Evolutionary conservation across 2,329 filamentous ascomycete species (phyloP).

Genomic region (Fusarium humuli): DNA sequence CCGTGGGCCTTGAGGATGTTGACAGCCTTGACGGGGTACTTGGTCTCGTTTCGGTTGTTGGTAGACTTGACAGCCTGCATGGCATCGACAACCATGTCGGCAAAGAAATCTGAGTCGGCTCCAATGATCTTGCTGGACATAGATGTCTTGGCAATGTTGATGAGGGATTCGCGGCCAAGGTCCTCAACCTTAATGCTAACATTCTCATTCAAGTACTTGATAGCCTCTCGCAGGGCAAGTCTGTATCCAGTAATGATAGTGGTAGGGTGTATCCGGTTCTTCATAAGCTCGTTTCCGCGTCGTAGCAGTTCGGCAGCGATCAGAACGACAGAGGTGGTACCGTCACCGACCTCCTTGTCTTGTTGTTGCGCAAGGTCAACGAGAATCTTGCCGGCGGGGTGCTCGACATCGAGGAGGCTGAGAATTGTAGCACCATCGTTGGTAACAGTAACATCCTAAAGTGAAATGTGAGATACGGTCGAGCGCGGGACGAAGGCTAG

Average conservation of each 20-base stretch:
- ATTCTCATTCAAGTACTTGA: constrained; percentile 99
- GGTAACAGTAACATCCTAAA: constrained; percentile 94
- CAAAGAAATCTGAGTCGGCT: constrained; percentile 94
- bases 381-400: constrained; percentile 97
- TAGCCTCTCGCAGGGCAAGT: constrained; percentile 91
- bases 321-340: constrained; percentile 96
- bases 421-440: constrained; percentile 99
- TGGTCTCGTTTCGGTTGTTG: constrained; percentile 89
- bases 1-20: constrained; percentile 99
- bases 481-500: constrained; percentile 27
- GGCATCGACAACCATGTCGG: constrained; percentile 94
- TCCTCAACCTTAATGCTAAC: constrained; percentile 95
- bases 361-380: constrained; percentile 98
- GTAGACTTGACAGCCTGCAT: constrained; percentile 95
- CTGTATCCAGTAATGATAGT: constrained; percentile 99
- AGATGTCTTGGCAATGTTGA: constrained; percentile 97
- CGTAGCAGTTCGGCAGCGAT: constrained; percentile 95
- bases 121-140: constrained; percentile 99
- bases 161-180: constrained; percentile 86
- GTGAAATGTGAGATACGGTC: constrained; percentile 38
- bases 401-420: constrained; percentile 93
- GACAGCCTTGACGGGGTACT: constrained; percentile 99
- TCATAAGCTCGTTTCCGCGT: constrained; percentile 97
- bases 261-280: constrained; percentile 99
- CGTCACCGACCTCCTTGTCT: constrained; percentile 98